Evolutionary conservation across 2,329 filamentous ascomycete genomes (phyloP).

Genomic region (Pestalotiopsis sp.): DNA sequence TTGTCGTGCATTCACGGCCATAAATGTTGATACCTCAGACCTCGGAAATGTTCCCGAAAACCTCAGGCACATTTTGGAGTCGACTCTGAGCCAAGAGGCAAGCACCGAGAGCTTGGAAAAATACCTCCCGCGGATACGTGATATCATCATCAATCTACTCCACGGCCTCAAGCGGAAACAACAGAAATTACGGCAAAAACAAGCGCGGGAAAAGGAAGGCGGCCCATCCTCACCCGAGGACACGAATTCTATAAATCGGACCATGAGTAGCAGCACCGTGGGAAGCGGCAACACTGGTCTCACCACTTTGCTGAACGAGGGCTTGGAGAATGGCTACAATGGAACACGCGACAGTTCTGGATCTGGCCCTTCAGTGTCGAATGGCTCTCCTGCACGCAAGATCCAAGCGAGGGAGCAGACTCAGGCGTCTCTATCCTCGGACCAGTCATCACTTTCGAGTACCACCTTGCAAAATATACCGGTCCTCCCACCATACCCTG

Average conservation of each 20-base stretch:
- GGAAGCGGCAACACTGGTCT: slow-evolving; percentile 60
- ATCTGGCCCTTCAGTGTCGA: slow-evolving; percentile 27
- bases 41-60: slow-evolving; percentile 94
- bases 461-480: slow-evolving; percentile 75
- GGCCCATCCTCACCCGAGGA: slow-evolving; percentile 35
- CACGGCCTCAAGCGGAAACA: slow-evolving; percentile 98
- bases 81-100: slow-evolving; percentile 94
- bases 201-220: slow-evolving; percentile 58
- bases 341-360: slow-evolving; percentile 34
- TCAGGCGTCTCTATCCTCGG: slow-evolving; percentile 52
- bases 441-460: slow-evolving; percentile 72
- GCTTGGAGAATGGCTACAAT: slow-evolving; percentile 55
- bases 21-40: slow-evolving; percentile 93
- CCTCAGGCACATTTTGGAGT: slow-evolving; percentile 86
- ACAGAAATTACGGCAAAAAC: slow-evolving; percentile 74
- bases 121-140: slow-evolving; percentile 90
- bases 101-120: slow-evolving; percentile 91
- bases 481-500: slow-evolving; percentile 71
- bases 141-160: slow-evolving; percentile 97
- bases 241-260: slow-evolving; percentile 44
- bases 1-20: slow-evolving; percentile 93
- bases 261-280: slow-evolving; percentile 60
- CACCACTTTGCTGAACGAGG: slow-evolving; percentile 61
- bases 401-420: slow-evolving; percentile 54
- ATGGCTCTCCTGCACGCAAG: slow-evolving; percentile 50